Percentiles rank a stretch among this genome's conserved stretches.
Conservation (phyloP, 2,329 filamentous ascomycete species). For the Diaporthe ampelina region DNA sequence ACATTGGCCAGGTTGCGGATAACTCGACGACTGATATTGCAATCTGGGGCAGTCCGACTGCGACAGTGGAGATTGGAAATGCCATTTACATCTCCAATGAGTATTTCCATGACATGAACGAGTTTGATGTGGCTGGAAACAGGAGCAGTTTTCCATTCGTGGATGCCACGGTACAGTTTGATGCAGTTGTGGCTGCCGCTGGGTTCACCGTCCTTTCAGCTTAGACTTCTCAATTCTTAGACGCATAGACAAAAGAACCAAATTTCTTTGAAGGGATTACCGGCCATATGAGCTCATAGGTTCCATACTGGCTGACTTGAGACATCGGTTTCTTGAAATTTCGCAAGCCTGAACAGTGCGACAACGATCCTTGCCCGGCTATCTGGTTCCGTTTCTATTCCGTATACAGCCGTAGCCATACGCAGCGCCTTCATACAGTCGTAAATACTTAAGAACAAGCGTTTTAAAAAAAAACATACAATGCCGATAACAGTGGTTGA, state of each 20-base stretch:
- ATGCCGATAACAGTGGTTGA: too few species aligned
- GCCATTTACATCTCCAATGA: conserved; percentile 3
- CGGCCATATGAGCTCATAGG: neutral
- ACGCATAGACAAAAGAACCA: neutral
- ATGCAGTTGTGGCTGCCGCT: neutral
- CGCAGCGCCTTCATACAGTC: too few species aligned
- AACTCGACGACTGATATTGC: conserved; percentile 1
- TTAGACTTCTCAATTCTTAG: neutral
- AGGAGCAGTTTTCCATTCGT: neutral
- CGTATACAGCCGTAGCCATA: too few species aligned
- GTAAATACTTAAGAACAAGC: too few species aligned
- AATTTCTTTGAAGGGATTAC: neutral
- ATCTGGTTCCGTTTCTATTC: too few species aligned
- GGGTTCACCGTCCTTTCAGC: neutral
- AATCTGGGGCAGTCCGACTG: neutral
- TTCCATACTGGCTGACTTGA: neutral
- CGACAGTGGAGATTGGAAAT: neutral
- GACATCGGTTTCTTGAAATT: neutral
- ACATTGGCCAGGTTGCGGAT: conserved; percentile 3
- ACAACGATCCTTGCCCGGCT: too few species aligned
- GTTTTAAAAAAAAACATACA: too few species aligned
- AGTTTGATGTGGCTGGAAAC: conserved; percentile 6
- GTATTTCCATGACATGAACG: conserved; percentile 2
- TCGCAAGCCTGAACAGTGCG: too few species aligned
- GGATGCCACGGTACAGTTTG: neutral